Percentiles rank a stretch among this genome's conserved stretches.
Conservation (phyloP, 164 flowering plant genomes). For the Macadamia integrifolia region DNA sequence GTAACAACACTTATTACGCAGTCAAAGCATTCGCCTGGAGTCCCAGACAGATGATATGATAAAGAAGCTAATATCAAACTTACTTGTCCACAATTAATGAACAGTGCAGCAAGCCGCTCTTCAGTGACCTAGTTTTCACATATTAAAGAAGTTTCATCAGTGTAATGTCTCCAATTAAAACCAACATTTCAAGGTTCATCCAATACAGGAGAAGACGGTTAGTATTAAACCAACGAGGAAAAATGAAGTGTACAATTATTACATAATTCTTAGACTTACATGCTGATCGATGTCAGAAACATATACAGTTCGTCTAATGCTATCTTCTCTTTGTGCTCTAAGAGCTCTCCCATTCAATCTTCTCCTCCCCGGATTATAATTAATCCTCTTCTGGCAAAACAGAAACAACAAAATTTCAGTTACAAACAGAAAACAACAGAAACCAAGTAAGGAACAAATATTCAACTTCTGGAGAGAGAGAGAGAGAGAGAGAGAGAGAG, state of each 20-base stretch:
- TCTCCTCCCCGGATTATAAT: conserved; percentile 52
- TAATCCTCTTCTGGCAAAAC: conserved; percentile 46
- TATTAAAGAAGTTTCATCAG: background rate
- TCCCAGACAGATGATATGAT: no score
- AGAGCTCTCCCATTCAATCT: conserved; percentile 54
- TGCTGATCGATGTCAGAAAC: conserved; percentile 96
- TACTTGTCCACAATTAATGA: conserved; percentile 83
- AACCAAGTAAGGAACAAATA: background rate
- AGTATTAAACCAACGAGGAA: background rate
- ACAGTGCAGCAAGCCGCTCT: conserved; percentile 88
- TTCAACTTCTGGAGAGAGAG: no score
- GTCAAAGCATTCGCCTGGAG: no score
- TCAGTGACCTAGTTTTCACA: conserved; percentile 67
- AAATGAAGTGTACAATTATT: background rate
- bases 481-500: no score
- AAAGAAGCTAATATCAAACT: background rate
- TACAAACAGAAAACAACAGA: background rate
- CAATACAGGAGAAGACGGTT: background rate
- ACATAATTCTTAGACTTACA: conserved; percentile 30
- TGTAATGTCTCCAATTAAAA: background rate
- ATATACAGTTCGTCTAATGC: conserved; percentile 86
- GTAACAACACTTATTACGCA: background rate
- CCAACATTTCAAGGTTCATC: background rate
- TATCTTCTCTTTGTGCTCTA: conserved; percentile 76
- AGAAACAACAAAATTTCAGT: background rate